Evolutionary conservation across 805 yeast genomes (phyloP).

Genomic region (Candida mattraensis): DNA sequence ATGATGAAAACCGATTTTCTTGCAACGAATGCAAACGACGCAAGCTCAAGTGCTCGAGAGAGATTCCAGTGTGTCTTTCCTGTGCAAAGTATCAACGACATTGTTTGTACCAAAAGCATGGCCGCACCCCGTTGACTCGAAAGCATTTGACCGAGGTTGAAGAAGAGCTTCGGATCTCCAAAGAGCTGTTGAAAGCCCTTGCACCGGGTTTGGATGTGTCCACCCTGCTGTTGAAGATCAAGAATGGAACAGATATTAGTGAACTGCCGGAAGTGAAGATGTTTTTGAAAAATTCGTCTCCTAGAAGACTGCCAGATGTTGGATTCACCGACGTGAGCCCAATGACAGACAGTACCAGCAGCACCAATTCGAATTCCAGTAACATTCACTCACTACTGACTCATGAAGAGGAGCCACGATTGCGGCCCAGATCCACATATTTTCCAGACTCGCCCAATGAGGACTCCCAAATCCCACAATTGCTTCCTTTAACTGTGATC

Average conservation of each 20-base stretch:
- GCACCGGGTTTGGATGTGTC: constrained; percentile 6
- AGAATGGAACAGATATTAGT: constrained; percentile 1
- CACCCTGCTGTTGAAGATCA: constrained; percentile 3
- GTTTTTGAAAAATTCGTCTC: neutral
- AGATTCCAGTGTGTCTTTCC: constrained; percentile 8
- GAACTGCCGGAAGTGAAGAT: constrained; percentile 4
- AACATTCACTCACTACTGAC: too few relatives aligned
- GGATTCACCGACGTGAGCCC: too few relatives aligned
- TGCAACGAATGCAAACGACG: constrained; percentile 14
- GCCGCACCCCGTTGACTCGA: constrained; percentile 12
- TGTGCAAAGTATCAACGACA: constrained; percentile 12
- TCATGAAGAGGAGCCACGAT: too few relatives aligned
- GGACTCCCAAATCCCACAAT: constrained; percentile 9
- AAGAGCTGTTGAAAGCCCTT: constrained; percentile 1
- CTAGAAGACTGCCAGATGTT: too few relatives aligned
- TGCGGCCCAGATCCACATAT: too few relatives aligned
- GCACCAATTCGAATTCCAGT: too few relatives aligned
- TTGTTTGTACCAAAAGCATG: constrained; percentile 10
- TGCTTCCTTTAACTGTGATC: constrained; percentile 11
- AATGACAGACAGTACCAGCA: too few relatives aligned
- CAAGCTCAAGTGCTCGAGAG: constrained; percentile 10
- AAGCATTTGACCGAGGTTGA: constrained; percentile 13
- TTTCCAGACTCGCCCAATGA: too few relatives aligned
- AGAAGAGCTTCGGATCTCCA: constrained; percentile 7
- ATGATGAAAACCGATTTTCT: constrained; percentile 4